phyloP scores from a whole-genome alignment of 2,329 filamentous ascomycete species.

The Fusarium euwallaceae region DNA sequence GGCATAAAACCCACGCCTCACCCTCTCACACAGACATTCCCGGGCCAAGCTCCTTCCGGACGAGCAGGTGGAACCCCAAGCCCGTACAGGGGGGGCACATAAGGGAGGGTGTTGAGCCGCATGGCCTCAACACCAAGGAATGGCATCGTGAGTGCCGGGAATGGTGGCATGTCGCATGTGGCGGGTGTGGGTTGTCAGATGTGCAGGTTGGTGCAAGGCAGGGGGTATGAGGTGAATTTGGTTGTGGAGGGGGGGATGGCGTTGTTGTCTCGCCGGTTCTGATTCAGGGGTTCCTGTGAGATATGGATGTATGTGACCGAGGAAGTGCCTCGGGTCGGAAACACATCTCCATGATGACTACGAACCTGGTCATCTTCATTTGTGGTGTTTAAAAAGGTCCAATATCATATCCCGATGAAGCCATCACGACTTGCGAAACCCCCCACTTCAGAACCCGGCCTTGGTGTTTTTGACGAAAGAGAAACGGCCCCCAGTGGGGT shows the following conservation, averaged over 20 bases:
- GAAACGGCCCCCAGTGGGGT: background rate
- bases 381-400: background rate
- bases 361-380: background rate
- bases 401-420: conserved; percentile 18
- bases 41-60: conserved; percentile 3
- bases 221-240: conserved; percentile 1
- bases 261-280: background rate
- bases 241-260: background rate
- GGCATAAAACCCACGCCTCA: background rate
- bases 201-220: background rate
- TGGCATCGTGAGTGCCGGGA: background rate
- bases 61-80: conserved; percentile 7
- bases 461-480: conserved; percentile 37
- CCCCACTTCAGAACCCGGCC: conserved; percentile 17
- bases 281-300: background rate
- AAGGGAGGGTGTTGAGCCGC: conserved; percentile 8
- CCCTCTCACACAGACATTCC: conserved; percentile 1
- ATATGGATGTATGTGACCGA: background rate
- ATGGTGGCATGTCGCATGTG: background rate
- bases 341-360: background rate
- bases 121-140: conserved; percentile 20
- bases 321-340: background rate
- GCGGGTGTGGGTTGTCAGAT: background rate
- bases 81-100: background rate
- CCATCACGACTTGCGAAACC: conserved; percentile 26